Base-by-base conservation (phyloP, 169 alveolate genomes). In the Eimeria tenella region DNA sequence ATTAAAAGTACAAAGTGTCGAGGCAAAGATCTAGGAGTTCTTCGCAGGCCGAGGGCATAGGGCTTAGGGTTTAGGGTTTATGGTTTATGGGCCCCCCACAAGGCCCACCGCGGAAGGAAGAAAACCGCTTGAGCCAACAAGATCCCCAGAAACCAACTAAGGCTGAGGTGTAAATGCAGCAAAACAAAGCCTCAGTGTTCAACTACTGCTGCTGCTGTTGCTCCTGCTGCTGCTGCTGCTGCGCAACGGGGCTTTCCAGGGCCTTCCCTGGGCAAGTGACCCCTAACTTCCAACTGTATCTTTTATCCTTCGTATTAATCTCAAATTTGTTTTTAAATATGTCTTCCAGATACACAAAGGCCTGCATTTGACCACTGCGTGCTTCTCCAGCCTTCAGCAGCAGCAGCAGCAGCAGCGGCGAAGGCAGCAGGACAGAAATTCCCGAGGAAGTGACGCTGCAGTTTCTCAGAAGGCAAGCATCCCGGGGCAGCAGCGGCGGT, bases 61-160 rank as follows among this genome's bases (percentile, higher is more conserved):
- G 82, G 82, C 42, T 71, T 71, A 71, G 82, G 82, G 82, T 71
- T 71, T 31, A 71, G 56, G 55, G 82, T 71, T 71, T 71, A 71
- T 4, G 82, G 82, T 71, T 71, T 21, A 71, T 8, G 82, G 82
- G 49, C 10, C 53, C 6, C 53, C 19, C 49, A 31, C 17, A 10
- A 5, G 6, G 8, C 13, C 10, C 11, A 21, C 82, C 13, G 49
- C 17, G n/a, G 53, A 42, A 21, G 17, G 50, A 71, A 21, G 53
- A 71, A 50, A 71, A 13, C 19, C 11, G 4, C 82, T n/a, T 5
- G 23, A 21, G 50, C 82, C 53, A 71, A 8, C 56, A 21, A 71
- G 1, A n/a, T 42, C 42, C 9, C 53, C 42, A 8, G 49, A 31
- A 71, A 31, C 52, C 23, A 71, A 71, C 55, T n/a, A 71, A 31